Evolutionary conservation across 148 eudicot genomes (phyloP).

Genomic region (Vaccinium darrowii): DNA sequence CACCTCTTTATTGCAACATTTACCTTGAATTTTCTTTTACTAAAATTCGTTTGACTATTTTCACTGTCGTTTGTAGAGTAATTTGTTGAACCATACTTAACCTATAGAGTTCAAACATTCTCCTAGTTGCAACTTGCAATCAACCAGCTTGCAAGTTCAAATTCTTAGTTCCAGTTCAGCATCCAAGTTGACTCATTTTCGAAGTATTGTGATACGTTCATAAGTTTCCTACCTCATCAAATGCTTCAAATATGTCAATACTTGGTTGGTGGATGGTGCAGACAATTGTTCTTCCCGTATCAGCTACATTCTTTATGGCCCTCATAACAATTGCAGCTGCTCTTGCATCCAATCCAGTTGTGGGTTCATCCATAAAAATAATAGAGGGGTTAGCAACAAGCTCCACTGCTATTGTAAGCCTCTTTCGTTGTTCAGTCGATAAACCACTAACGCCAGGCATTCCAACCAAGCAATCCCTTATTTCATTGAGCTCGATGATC

Average conservation of each 20-base stretch:
- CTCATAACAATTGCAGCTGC: constrained; percentile 92
- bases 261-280: constrained; percentile 94
- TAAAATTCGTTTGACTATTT: neutral
- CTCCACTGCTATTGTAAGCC: constrained; percentile 87
- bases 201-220: neutral
- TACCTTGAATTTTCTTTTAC: neutral
- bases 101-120: neutral
- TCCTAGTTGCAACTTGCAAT: neutral
- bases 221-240: constrained; percentile 64
- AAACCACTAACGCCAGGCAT: constrained; percentile 66
- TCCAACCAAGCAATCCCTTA: constrained; percentile 71
- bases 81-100: neutral
- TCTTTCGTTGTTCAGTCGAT: constrained; percentile 82
- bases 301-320: constrained; percentile 68
- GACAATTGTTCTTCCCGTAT: constrained; percentile 77
- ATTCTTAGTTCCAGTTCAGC: neutral
- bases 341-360: constrained; percentile 86
- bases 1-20: neutral
- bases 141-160: neutral
- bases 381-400: constrained; percentile 90
- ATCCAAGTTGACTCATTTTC: neutral
- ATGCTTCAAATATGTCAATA: constrained; percentile 88
- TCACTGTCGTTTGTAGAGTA: neutral
- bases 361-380: constrained; percentile 92
- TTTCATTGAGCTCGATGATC: constrained; percentile 64